Evolutionary conservation across 495 filamentous ascomycete species (phyloP).

Genomic region (Xylaria nigripes): DNA sequence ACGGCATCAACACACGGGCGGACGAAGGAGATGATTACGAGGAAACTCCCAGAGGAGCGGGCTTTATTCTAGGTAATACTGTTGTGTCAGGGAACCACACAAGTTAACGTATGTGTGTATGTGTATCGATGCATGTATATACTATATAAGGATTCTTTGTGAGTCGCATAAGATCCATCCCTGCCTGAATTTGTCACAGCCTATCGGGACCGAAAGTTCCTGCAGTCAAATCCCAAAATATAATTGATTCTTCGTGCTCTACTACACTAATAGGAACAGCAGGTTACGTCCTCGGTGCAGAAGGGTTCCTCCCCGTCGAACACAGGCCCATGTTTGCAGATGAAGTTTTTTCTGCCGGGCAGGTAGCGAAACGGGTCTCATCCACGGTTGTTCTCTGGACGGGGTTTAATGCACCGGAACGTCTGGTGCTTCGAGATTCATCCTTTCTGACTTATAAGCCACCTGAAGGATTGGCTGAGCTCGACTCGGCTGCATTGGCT

Average conservation of each 20-base stretch:
- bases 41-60: neutral
- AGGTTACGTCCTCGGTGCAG: neutral
- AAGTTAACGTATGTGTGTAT: neutral
- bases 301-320: conserved; percentile 4
- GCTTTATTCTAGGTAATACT: neutral
- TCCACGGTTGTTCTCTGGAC: neutral
- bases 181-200: neutral
- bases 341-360: neutral
- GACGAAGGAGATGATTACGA: neutral
- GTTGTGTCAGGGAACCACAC: neutral
- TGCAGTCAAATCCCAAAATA: neutral
- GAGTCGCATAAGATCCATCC: neutral
- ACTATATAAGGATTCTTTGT: neutral
- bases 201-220: conserved; percentile 10
- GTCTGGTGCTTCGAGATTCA: conserved; percentile 6
- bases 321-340: neutral
- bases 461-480: neutral
- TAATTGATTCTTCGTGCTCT: neutral
- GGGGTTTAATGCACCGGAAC: conserved; percentile 13
- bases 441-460: neutral
- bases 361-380: neutral
- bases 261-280: neutral
- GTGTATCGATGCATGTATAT: neutral
- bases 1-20: neutral
- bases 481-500: conserved; percentile 7